Conservation (phyloP, 345 rosid genomes). For the Aquilaria malaccensis region DNA sequence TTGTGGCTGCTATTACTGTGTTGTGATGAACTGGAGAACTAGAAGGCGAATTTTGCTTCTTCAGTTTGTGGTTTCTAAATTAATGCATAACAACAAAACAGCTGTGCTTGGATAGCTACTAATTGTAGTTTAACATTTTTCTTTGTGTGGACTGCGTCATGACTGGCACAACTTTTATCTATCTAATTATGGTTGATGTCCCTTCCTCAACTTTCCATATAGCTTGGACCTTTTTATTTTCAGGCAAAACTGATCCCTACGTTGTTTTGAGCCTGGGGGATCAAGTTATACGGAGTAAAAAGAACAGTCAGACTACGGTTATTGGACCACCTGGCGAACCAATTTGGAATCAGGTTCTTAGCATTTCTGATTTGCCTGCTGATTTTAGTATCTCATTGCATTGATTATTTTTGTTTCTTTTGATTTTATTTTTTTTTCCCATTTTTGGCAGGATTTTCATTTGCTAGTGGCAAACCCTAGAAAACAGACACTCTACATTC, state of each 20-base stretch:
- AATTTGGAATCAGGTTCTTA: conserved; percentile 91
- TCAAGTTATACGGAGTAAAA: conserved; percentile 89
- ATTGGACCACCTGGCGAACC: conserved; percentile 94
- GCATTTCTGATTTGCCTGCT: conserved; percentile 9
- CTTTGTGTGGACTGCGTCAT: conserved; percentile 1
- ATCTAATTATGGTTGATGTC: conserved; percentile 14
- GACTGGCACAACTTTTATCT: conserved; percentile 8
- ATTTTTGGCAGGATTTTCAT: conserved; percentile 79
- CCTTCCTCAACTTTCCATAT: conserved; percentile 1
- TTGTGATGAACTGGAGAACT: neutral
- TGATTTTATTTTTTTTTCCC: conserved; percentile 6
- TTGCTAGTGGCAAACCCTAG: conserved; percentile 87
- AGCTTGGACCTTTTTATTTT: conserved; percentile 11
- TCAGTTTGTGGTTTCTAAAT: too few species aligned
- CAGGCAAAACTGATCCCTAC: conserved; percentile 98
- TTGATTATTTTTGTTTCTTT: conserved; percentile 2
- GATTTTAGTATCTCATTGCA: conserved; percentile 12
- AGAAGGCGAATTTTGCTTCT: too few species aligned
- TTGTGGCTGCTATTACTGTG: neutral
- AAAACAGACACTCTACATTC: conserved; percentile 66
- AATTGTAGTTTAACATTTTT: neutral
- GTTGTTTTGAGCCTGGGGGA: conserved; percentile 77
- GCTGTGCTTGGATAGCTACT: too few species aligned
- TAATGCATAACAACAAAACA: too few species aligned
- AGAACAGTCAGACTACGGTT: conserved; percentile 95